Evolutionary conservation across 148 eudicot species (phyloP).

Genomic region (Chenopodium berlandieri): DNA sequence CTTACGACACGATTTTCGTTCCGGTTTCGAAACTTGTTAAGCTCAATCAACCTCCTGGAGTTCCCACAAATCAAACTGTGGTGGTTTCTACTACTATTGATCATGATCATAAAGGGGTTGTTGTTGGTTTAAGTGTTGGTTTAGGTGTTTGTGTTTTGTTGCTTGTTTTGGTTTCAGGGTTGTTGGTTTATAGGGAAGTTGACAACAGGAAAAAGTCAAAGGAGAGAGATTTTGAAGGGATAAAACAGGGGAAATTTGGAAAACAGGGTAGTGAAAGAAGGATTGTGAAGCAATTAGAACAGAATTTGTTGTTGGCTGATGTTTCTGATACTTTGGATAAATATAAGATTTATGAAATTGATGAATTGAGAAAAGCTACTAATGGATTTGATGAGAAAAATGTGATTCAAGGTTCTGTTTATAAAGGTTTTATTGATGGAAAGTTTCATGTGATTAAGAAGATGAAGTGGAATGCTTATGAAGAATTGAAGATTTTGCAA

Average conservation of each 20-base stretch:
- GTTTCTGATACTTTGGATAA: conserved; percentile 93
- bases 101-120: conserved; percentile 33
- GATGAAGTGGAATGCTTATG: conserved; percentile 98
- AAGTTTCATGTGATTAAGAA: conserved; percentile 75
- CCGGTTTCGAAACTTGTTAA: conserved; percentile 64
- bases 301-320: conserved; percentile 65
- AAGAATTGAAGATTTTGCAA: conserved; percentile 90
- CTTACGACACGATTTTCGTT: conserved; percentile 55
- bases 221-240: conserved; percentile 8
- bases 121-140: conserved; percentile 56
- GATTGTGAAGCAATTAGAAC: conserved; percentile 41
- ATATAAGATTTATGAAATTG: conserved; percentile 72
- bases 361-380: conserved; percentile 62
- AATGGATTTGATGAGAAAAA: conserved; percentile 61
- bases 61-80: background rate
- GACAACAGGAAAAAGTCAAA: conserved; percentile 22
- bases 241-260: conserved; percentile 5
- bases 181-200: conserved; percentile 43
- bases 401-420: conserved; percentile 79
- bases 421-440: conserved; percentile 68
- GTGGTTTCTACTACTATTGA: background rate
- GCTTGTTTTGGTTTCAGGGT: conserved; percentile 42
- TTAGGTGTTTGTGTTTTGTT: conserved; percentile 58
- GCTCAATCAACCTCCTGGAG: conserved; percentile 46
- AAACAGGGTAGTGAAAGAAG: conserved; percentile 23